Percentiles rank a stretch among this genome's conserved stretches.
These are phyloP conservation scores for Russula sp. DNA, from an alignment of 768 basidiomycete genomes.

Conservation along the genomic window DNA sequence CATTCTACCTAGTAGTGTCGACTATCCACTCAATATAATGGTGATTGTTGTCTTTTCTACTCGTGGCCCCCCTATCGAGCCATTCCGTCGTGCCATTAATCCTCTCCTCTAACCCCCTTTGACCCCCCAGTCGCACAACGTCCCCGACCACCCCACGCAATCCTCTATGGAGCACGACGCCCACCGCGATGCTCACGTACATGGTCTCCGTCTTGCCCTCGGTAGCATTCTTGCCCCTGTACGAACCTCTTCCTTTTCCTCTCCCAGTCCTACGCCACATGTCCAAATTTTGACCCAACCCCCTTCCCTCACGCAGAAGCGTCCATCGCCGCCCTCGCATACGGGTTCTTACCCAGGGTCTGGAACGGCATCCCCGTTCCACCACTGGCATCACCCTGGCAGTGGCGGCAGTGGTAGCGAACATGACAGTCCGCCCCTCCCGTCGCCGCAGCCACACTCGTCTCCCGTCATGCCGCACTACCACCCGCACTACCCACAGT, in stretches of 20 bases:
- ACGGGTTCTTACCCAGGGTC: slow-evolving; percentile 47
- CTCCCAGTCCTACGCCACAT: slow-evolving; percentile 18
- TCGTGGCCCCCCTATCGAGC: neutral
- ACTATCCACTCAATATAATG: neutral
- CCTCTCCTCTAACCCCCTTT: neutral
- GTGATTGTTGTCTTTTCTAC: neutral
- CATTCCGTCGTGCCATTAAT: neutral
- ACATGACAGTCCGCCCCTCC: slow-evolving; percentile 21
- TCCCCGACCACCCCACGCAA: neutral
- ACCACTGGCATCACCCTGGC: slow-evolving; percentile 36
- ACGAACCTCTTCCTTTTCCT: slow-evolving; percentile 34
- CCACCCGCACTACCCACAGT: slow-evolving; percentile 4
- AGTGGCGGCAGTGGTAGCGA: neutral
- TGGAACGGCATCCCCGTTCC: slow-evolving; percentile 50
- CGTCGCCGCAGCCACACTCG: slow-evolving; percentile 31
- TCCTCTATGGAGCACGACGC: slow-evolving; percentile 31
- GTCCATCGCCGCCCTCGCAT: slow-evolving; percentile 40
- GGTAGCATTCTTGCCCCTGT: slow-evolving; percentile 62
- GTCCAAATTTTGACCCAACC: slow-evolving; percentile 5
- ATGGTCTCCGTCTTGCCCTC: slow-evolving; percentile 49
- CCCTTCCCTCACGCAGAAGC: slow-evolving; percentile 43
- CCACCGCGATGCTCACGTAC: slow-evolving; percentile 36
- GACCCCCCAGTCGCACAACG: slow-evolving; percentile 8
- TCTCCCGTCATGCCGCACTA: slow-evolving; percentile 27
- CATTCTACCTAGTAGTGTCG: neutral